Evolutionary conservation across 768 basidiomycete genomes (phyloP).

Genomic region (Mycena albidolilacea): DNA sequence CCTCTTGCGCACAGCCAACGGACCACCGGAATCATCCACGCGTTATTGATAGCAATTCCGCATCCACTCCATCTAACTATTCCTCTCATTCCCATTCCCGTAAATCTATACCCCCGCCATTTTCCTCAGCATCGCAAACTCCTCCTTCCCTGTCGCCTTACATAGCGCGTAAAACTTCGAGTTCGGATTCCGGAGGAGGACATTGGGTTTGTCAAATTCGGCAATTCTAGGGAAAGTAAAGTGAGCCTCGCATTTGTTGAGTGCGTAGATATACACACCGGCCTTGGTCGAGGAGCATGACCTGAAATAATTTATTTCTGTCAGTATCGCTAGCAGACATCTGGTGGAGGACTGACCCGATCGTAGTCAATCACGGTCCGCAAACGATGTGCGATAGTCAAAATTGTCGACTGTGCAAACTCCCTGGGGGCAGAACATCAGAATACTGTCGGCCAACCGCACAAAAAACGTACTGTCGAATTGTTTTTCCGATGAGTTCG

Average conservation of each 20-base stretch:
- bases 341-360: conserved; percentile 62
- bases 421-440: conserved; percentile 57
- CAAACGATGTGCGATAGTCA: conserved; percentile 87
- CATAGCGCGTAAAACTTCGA: conserved; percentile 80
- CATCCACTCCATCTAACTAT: too few relatives aligned
- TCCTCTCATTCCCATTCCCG: neutral
- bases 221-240: conserved; percentile 45
- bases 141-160: conserved; percentile 80
- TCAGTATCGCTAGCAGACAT: conserved; percentile 1
- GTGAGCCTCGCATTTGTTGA: conserved; percentile 3
- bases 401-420: conserved; percentile 85
- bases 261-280: conserved; percentile 50
- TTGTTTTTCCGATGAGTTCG: conserved; percentile 87
- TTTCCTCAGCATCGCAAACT: conserved; percentile 78
- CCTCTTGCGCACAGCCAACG: too few relatives aligned
- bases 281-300: conserved; percentile 86
- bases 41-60: too few relatives aligned
- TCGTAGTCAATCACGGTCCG: conserved; percentile 90
- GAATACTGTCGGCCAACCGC: neutral
- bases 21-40: too few relatives aligned
- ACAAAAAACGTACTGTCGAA: conserved; percentile 72
- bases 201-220: conserved; percentile 52
- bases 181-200: conserved; percentile 66
- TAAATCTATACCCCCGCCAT: conserved; percentile 65
- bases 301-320: conserved; percentile 54